Percentiles rank a stretch among this genome's conserved stretches.
Evolutionary conservation across 1,284 basidiomycete species (phyloP).

Genomic region (Rhodotorula sp.): DNA sequence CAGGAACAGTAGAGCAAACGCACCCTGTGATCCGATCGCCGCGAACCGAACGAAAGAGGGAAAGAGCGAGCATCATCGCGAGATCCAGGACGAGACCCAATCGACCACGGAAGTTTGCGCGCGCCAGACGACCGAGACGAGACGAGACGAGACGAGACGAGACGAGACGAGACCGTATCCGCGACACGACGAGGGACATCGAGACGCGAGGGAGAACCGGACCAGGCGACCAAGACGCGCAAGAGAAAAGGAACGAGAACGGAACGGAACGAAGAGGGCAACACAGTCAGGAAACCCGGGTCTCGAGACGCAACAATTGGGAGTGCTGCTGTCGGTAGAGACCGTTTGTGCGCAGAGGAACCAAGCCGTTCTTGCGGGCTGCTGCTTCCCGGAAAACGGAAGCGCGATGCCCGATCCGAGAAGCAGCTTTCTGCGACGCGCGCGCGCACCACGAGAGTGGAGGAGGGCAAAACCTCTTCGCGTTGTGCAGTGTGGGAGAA

Average conservation of each 20-base stretch:
- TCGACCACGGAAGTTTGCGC: neutral
- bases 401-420: slow-evolving; percentile 14
- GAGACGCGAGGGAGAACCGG: neutral
- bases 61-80: neutral
- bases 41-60: neutral
- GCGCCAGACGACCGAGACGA: neutral
- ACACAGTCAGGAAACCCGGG: neutral
- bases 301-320: no score
- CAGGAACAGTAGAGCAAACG: neutral
- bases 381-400: slow-evolving; percentile 17
- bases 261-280: neutral
- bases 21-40: neutral
- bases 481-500: neutral
- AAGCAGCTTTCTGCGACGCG: slow-evolving; percentile 4
- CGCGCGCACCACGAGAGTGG: neutral
- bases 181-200: neutral
- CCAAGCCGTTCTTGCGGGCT: no score
- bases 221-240: neutral
- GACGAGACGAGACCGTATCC: slow-evolving; percentile 9
- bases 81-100: neutral
- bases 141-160: neutral
- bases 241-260: slow-evolving; percentile 5
- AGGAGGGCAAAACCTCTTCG: neutral
- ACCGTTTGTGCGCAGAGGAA: neutral
- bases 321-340: no score